Base-by-base conservation (phyloP, 2,329 filamentous ascomycete species). In the Colletotrichum gigasporum region DNA sequence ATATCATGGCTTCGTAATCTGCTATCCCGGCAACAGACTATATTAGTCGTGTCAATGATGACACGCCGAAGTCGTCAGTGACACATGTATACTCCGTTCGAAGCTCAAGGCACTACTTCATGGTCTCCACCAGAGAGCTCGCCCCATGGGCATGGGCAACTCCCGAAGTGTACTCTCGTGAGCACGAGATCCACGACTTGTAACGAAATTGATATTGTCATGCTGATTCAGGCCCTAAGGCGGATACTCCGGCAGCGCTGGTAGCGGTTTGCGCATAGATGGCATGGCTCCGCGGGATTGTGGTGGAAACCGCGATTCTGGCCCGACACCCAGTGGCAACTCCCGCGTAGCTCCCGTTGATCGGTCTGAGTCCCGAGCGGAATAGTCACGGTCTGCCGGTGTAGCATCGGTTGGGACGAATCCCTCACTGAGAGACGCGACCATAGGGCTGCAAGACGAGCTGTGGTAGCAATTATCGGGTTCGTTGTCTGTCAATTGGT, bases 211-310 rank as follows among this genome's bases (percentile, higher is more conserved):
- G n/a, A n/a, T n/a, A n/a, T n/a, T n/a, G n/a, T n/a, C n/a, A n/a
- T n/a, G n/a, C n/a, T n/a, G n/a, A n/a, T n/a, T n/a, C 34, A 10
- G 47, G n/a, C 14, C 7, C 41, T 12, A 55, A 8, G 26, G 8
- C n/a, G 55, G 20, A 18, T 80, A 74, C 66, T 79, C 75, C 3
- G 79, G 80, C 39, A 82, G 70, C 22, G 79, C 77, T 50, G 79
- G 82, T 2, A 84, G 71, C 3, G 80, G 80, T 62, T 83, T 83
- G 35, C 79, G 76, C 11, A 73, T 68, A 16, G 44, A 41, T 32
- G 63, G 10, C 11, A 34, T 12, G 10, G 35, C 32, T 8, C 58
- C 52, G 16, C 47, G 50, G 6, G 30, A 54, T 41, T 35, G 67
- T 64, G 34, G 69, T 32, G 37, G 55, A 35, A 50, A 51, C 8